Conservation (phyloP, 2,329 filamentous ascomycete species). For the Pseudogymnoascus destructans region DNA sequence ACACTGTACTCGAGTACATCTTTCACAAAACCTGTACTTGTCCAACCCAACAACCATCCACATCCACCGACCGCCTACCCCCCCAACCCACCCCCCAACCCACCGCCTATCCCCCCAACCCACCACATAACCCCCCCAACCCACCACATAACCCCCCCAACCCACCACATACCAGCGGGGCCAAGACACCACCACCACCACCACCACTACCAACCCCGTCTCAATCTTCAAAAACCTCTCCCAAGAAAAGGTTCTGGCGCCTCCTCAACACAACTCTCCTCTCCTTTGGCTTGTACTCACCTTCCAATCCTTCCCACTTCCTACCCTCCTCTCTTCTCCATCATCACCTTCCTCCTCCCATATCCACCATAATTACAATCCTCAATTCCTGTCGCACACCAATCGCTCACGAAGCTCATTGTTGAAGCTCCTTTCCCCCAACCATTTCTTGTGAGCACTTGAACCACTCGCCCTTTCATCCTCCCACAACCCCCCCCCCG, state of each 20-base stretch:
- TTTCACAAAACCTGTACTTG: background rate
- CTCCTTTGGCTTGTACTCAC: background rate
- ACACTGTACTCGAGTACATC: background rate
- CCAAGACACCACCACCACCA: background rate
- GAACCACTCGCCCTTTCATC: background rate
- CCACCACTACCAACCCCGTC: background rate
- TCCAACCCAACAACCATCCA: background rate
- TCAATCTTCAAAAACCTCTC: background rate
- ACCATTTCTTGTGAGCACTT: background rate
- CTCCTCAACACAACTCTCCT: background rate
- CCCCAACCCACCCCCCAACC: background rate
- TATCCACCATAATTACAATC: background rate
- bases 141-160: background rate
- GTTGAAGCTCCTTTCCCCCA: slow-evolving; percentile 4
- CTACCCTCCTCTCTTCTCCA: background rate
- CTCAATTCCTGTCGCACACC: slow-evolving; percentile 2
- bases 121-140: background rate
- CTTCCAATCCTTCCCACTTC: background rate
- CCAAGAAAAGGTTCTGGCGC: slow-evolving; percentile 1
- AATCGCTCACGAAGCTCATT: background rate
- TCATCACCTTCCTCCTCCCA: background rate
- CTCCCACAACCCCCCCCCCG: background rate
- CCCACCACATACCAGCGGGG: background rate
- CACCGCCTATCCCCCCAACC: background rate
- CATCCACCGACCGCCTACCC: background rate